A percentile compares a stretch with the other conserved stretches of the same genome.
Evolutionary conservation across 208 protist genomes (phyloP).

Genomic region (Paratrypanosoma confusum): DNA sequence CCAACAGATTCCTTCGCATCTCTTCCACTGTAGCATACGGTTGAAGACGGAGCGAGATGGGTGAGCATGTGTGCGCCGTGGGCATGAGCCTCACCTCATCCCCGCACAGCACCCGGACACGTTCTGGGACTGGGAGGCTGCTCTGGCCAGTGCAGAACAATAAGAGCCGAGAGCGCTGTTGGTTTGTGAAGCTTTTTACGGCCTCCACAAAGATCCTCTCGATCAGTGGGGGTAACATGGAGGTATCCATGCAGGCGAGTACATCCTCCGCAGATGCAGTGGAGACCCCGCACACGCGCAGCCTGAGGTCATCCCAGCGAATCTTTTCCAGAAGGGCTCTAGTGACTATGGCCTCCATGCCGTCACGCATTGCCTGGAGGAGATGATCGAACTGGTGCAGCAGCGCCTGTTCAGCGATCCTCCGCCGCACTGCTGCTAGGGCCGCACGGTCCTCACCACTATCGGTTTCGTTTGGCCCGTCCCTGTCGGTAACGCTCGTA

Average conservation of each 20-base stretch:
- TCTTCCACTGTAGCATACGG: conserved; percentile 40
- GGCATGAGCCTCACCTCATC: conserved; percentile 62
- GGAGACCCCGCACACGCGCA: conserved; percentile 61
- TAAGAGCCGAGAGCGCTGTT: conserved; percentile 57
- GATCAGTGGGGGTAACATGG: conserved; percentile 25
- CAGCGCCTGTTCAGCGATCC: conserved; percentile 15
- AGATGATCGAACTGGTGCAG: conserved; percentile 74
- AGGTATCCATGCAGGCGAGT: conserved; percentile 53
- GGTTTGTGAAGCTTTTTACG: conserved; percentile 33
- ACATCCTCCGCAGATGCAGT: conserved; percentile 48
- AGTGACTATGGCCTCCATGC: conserved; percentile 52
- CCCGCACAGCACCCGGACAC: conserved; percentile 66
- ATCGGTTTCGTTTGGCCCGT: too few species aligned
- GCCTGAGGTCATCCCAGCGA: conserved; percentile 71
- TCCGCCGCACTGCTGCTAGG: not conserved
- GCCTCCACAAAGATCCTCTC: conserved; percentile 43
- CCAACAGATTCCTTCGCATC: conserved; percentile 41
- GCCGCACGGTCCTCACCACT: too few species aligned
- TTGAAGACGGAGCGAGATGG: conserved; percentile 75
- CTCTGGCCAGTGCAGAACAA: conserved; percentile 82
- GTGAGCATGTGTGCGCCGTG: conserved; percentile 83
- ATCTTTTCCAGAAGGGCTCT: conserved; percentile 35
- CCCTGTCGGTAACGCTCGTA: too few species aligned
- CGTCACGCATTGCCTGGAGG: conserved; percentile 53
- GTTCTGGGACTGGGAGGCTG: conserved; percentile 68